Conservation (phyloP, 2,329 filamentous ascomycete species). For the Scedosporium apiospermum region DNA sequence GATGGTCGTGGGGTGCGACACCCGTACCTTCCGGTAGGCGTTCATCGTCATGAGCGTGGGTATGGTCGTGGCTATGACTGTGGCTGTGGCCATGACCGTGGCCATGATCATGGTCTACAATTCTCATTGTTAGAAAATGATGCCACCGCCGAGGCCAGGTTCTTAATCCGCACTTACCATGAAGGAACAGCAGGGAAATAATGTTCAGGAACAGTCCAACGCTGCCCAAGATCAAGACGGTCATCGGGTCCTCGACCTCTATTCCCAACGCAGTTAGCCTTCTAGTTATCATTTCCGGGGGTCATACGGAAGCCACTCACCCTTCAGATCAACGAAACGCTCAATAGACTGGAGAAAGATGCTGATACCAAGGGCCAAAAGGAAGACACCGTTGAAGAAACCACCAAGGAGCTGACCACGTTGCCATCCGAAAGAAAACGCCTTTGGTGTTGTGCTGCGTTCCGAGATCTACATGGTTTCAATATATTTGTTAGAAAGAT, state of each 20-base stretch:
- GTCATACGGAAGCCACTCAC: slow-evolving; percentile 23
- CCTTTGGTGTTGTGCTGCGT: slow-evolving; percentile 40
- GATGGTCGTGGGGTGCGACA: not conserved
- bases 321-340: slow-evolving; percentile 50
- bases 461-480: slow-evolving; percentile 42
- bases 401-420: slow-evolving; percentile 63
- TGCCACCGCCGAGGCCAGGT: not conserved
- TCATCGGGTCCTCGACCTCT: slow-evolving; percentile 55
- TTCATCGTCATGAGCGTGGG: slow-evolving; percentile 11
- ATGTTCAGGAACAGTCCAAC: slow-evolving; percentile 59
- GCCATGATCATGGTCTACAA: slow-evolving; percentile 24
- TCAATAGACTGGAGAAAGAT: slow-evolving; percentile 67
- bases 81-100: slow-evolving; percentile 20
- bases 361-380: slow-evolving; percentile 61
- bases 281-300: not conserved
- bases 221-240: slow-evolving; percentile 61
- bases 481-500: not conserved
- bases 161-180: slow-evolving; percentile 33
- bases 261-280: not conserved
- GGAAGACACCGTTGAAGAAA: slow-evolving; percentile 73
- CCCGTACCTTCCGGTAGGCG: slow-evolving; percentile 10
- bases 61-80: slow-evolving; percentile 11
- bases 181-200: slow-evolving; percentile 54
- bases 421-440: slow-evolving; percentile 67
- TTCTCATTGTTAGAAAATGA: slow-evolving; percentile 10